These are phyloP conservation scores for Coriaria nepalensis DNA, from an alignment of 306 rosid species.

Conservation along the genomic window DNA sequence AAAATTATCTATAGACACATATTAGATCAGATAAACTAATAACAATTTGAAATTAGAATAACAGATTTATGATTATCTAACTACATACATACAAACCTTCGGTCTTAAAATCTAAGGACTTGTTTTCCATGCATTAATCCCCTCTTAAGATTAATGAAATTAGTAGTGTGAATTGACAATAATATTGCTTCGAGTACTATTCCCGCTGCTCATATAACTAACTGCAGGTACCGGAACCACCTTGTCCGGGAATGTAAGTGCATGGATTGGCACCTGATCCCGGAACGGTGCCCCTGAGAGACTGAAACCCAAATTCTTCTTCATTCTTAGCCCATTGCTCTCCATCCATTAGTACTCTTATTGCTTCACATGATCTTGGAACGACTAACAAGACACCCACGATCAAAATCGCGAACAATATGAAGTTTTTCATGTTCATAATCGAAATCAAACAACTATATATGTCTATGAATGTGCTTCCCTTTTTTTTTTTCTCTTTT, in stretches of 20 bases:
- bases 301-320: conserved; percentile 22
- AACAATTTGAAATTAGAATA: too few relatives aligned
- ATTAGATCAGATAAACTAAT: too few relatives aligned
- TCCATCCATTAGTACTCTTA: conserved; percentile 27
- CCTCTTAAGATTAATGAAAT: too few relatives aligned
- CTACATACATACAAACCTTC: too few relatives aligned
- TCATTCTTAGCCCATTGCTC: conserved; percentile 21
- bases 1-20: too few relatives aligned
- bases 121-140: too few relatives aligned
- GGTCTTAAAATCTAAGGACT: too few relatives aligned
- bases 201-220: too few relatives aligned
- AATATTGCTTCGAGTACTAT: too few relatives aligned
- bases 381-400: conserved; percentile 15
- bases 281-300: conserved; percentile 22
- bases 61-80: too few relatives aligned
- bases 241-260: conserved; percentile 5
- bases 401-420: conserved; percentile 20
- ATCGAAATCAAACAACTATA: too few relatives aligned
- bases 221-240: background rate
- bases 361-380: conserved; percentile 20
- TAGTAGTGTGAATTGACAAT: background rate
- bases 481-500: conserved; percentile 4
- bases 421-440: conserved; percentile 3
- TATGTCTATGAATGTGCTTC: too few relatives aligned
- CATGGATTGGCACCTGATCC: conserved; percentile 4